phyloP scores from a whole-genome alignment of 345 rosid genomes.

The Draba incana region DNA sequence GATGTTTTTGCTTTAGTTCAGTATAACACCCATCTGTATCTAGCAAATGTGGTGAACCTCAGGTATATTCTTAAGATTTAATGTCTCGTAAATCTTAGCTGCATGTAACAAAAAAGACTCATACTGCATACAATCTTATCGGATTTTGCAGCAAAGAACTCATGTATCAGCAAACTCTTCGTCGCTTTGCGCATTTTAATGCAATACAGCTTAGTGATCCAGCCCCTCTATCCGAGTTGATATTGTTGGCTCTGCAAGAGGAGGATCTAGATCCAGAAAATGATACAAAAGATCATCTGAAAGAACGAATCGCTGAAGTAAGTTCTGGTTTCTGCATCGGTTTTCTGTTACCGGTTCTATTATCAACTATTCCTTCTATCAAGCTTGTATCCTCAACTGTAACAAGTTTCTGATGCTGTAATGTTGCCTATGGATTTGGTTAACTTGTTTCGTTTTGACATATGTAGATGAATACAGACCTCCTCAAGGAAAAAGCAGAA shows the following conservation, averaged over 20 bases:
- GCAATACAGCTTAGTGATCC: slow-evolving; percentile 86
- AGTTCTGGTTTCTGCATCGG: slow-evolving; percentile 30
- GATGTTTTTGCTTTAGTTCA: slow-evolving; percentile 88
- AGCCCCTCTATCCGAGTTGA: slow-evolving; percentile 72
- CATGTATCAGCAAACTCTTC: slow-evolving; percentile 92
- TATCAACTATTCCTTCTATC: slow-evolving; percentile 4
- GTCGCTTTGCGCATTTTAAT: slow-evolving; percentile 87
- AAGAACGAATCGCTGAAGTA: slow-evolving; percentile 87
- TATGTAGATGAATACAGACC: slow-evolving; percentile 78
- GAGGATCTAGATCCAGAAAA: slow-evolving; percentile 73
- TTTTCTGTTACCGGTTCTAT: slow-evolving; percentile 1
- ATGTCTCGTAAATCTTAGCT: slow-evolving; percentile 9
- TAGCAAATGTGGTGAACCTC: slow-evolving; percentile 83
- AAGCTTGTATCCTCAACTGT: not conserved
- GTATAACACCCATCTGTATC: slow-evolving; percentile 82
- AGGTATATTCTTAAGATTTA: slow-evolving; percentile 52
- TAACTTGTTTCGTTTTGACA: slow-evolving; percentile 11
- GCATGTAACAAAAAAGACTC: slow-evolving; percentile 1
- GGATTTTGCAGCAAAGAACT: slow-evolving; percentile 81
- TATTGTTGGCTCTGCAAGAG: slow-evolving; percentile 83
- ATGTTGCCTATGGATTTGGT: slow-evolving; percentile 18
- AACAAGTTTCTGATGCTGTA: slow-evolving; percentile 14
- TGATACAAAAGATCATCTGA: slow-evolving; percentile 67
- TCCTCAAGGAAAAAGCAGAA: slow-evolving; percentile 76
- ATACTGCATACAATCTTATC: slow-evolving; percentile 12